A percentile compares a stretch with the other conserved stretches of the same genome.
Conservation (phyloP, 345 rosid genomes). For the Arabidopsis arenosa region DNA sequence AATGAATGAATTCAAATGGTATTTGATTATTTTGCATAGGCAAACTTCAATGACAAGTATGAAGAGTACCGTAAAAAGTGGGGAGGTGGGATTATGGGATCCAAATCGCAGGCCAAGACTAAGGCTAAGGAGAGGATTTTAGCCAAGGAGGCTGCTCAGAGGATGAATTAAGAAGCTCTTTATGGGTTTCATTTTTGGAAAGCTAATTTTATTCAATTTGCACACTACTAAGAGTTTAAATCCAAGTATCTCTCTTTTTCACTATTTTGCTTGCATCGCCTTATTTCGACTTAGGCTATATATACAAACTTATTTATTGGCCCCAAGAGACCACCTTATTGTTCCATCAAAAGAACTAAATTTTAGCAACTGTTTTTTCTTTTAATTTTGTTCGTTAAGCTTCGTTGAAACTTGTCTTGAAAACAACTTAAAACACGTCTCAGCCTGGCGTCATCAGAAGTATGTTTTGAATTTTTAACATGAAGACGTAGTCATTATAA, state of each 20-base stretch:
- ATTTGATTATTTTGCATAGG: conserved; percentile 42
- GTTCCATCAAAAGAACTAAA: neutral
- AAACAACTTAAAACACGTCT: too few species aligned
- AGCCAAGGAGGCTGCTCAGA: conserved; percentile 82
- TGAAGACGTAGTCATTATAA: too few species aligned
- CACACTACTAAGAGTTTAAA: neutral
- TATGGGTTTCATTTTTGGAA: neutral
- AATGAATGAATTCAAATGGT: neutral
- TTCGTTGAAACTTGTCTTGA: too few species aligned
- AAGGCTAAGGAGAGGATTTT: conserved; percentile 71
- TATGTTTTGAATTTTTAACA: too few species aligned
- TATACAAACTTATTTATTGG: neutral
- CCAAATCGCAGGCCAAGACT: conserved; percentile 83
- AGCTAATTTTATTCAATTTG: neutral
- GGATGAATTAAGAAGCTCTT: conserved; percentile 51
- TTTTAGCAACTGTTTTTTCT: neutral
- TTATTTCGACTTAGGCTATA: neutral
- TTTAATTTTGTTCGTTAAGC: neutral
- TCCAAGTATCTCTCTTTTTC: neutral
- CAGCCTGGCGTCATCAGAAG: too few species aligned
- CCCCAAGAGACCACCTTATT: neutral
- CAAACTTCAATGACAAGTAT: conserved; percentile 73
- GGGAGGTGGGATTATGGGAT: conserved; percentile 92
- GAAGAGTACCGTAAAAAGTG: conserved; percentile 80
- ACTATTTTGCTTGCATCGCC: neutral